phyloP scores from a whole-genome alignment of 1,139 yeast genomes.

The Kodamaea anthophila region DNA sequence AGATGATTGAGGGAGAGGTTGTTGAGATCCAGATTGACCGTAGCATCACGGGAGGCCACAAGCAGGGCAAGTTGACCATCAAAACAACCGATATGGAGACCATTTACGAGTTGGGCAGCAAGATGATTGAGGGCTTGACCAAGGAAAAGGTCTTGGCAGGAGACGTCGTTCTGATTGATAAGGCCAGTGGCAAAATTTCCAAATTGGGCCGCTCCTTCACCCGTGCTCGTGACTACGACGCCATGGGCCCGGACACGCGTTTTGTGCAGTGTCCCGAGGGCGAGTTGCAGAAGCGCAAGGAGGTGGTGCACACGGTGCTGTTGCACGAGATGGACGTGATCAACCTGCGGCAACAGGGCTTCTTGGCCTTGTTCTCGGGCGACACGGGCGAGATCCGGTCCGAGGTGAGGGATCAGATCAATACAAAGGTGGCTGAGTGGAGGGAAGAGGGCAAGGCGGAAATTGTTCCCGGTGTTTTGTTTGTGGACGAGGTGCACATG shows the following conservation, averaged over 20 bases:
- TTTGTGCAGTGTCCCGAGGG: slow-evolving; percentile 99
- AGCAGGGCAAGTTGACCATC: slow-evolving; percentile 94
- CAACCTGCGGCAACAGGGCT: slow-evolving; percentile 96
- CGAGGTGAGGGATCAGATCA: slow-evolving; percentile 95
- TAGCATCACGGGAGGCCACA: slow-evolving; percentile 94
- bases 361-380: slow-evolving; percentile 90
- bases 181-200: slow-evolving; percentile 89
- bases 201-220: slow-evolving; percentile 94
- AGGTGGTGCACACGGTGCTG: slow-evolving; percentile 93
- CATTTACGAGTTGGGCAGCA: slow-evolving; percentile 91
- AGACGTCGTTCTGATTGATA: slow-evolving; percentile 92
- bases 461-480: slow-evolving; percentile 95
- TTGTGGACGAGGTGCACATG: slow-evolving; percentile 98
- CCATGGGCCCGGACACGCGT: slow-evolving; percentile 98
- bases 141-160: slow-evolving; percentile 97
- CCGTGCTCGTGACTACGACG: slow-evolving; percentile 96
- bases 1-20: slow-evolving; percentile 96
- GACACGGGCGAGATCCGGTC: slow-evolving; percentile 97
- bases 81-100: slow-evolving; percentile 99
- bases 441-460: slow-evolving; percentile 99
- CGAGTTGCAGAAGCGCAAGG: slow-evolving; percentile 90
- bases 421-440: slow-evolving; percentile 97
- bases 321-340: slow-evolving; percentile 97
- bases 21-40: slow-evolving; percentile 97
- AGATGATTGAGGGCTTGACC: slow-evolving; percentile 94